These are phyloP conservation scores for Cystobasidium ongulense DNA, from an alignment of 768 basidiomycete genomes.

Conservation along the genomic window DNA sequence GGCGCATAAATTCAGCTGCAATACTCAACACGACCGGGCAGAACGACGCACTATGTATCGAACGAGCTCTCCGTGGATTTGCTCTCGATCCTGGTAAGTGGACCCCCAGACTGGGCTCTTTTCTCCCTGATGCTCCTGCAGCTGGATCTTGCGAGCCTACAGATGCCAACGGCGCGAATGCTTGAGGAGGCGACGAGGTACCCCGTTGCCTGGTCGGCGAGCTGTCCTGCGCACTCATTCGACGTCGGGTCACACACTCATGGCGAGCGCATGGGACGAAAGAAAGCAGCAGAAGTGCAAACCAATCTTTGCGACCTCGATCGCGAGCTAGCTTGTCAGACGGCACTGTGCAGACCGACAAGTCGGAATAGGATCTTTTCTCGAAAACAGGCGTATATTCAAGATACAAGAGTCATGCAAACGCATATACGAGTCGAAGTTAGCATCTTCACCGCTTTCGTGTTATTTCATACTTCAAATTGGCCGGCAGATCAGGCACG, in stretches of 20 bases:
- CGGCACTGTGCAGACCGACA: too few species aligned
- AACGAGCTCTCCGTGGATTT: neutral
- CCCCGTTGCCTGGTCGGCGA: neutral
- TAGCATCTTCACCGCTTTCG: too few species aligned
- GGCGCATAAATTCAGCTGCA: neutral
- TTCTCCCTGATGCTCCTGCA: neutral
- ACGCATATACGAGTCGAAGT: too few species aligned
- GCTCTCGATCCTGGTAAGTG: neutral
- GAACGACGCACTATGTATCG: neutral
- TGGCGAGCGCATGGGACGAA: neutral
- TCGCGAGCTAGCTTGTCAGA: too few species aligned
- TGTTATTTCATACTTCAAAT: too few species aligned
- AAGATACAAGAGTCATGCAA: too few species aligned
- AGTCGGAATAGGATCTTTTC: too few species aligned
- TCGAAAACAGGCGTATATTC: too few species aligned
- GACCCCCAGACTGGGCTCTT: neutral
- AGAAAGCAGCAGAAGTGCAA: neutral
- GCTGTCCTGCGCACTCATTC: neutral
- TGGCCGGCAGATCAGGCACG: neutral
- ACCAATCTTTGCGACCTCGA: neutral
- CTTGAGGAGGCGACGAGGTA: neutral
- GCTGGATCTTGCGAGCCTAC: neutral
- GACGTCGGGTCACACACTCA: neutral
- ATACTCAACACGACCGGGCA: neutral
- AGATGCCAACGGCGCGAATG: neutral